Base-by-base conservation (phyloP, 1,284 basidiomycete genomes). In the Apiotrichum laibachii region DNA sequence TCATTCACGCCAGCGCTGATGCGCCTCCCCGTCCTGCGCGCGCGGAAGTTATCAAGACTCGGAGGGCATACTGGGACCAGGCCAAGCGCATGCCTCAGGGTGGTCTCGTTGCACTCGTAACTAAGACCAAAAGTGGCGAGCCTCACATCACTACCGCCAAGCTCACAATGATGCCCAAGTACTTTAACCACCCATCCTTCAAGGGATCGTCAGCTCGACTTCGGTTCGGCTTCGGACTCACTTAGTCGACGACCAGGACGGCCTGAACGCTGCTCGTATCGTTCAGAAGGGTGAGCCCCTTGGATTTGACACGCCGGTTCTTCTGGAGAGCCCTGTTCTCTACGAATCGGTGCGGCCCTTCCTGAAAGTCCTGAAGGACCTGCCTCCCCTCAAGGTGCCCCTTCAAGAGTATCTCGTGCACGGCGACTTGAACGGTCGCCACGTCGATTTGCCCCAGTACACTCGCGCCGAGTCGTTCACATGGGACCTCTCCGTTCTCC, bases 331-430 rank as follows among this genome's bases (percentile, higher is more conserved):
- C 0, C 80, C 83, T 0, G 81, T 86, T 44, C 80, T 87, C 79
- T 86, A 82, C 56, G 85, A 85, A 57, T 76, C 84, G 0, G 81
- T 85, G 37, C 79, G 84, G 4, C 86, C 86, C 0, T 87, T 87
- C 72, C 77, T 88, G 11, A 80, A 85, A 50, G 80, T 83, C 0
- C 76, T 87, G 18, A 53, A 73, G 16, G 74, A 76, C 33, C 71
- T 73, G 0, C 82, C 83, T 47, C 85, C 86, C 0, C 80, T 81
- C 48, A 69, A 72, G 0, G 57, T 87, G 0, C 86, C 85, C 0
- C 85, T 87, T 64, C 66, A 76, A 0, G 72, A 75, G 26, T 85
- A 86, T 65, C 78, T 87, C 15, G 77, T 77, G 0, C 81, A 81
- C 59, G 57, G 2, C 67, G 66, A n/a, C 71, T 71, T 54, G 0